phyloP scores from a whole-genome alignment of 495 filamentous ascomycete species.

The Aspergillus nidulans region DNA sequence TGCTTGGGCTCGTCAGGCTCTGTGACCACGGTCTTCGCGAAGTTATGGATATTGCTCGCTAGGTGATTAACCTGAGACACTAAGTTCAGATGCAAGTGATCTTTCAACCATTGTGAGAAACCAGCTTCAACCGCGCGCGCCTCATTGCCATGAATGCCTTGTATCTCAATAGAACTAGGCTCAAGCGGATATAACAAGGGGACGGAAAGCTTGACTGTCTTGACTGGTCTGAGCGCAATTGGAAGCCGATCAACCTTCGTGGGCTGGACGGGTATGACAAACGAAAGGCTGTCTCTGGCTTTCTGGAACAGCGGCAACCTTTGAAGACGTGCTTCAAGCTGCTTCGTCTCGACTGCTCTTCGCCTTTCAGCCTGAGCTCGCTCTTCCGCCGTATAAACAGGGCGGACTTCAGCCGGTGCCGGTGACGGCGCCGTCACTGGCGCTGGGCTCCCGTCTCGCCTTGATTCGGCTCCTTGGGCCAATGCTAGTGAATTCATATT shows the following conservation, averaged over 20 bases:
- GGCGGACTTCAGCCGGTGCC: conserved; percentile 14
- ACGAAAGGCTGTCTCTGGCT: conserved; percentile 64
- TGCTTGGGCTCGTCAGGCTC: conserved; percentile 18
- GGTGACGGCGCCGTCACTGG: not conserved
- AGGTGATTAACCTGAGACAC: conserved; percentile 76
- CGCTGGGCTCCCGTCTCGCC: too few relatives aligned
- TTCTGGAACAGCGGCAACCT: conserved; percentile 64
- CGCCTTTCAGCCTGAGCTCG: conserved; percentile 58
- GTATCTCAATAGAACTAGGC: conserved; percentile 60
- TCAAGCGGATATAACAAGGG: conserved; percentile 72
- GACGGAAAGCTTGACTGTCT: conserved; percentile 63
- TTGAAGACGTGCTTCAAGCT: conserved; percentile 76
- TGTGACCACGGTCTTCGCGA: conserved; percentile 52
- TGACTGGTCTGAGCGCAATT: conserved; percentile 54
- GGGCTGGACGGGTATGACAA: conserved; percentile 69
- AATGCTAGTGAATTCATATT: conserved; percentile 13
- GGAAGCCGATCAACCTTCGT: conserved; percentile 59
- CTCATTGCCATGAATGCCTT: conserved; percentile 56
- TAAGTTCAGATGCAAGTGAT: conserved; percentile 58
- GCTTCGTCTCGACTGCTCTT: conserved; percentile 61
- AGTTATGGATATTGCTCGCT: conserved; percentile 63
- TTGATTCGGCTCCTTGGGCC: not conserved
- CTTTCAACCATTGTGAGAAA: conserved; percentile 56
- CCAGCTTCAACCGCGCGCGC: conserved; percentile 58
- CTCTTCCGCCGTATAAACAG: conserved; percentile 51